These are phyloP conservation scores for Polytrichum commune DNA, from an alignment of 225 moss, liverwort and hornwort genomes.

Conservation along the genomic window DNA sequence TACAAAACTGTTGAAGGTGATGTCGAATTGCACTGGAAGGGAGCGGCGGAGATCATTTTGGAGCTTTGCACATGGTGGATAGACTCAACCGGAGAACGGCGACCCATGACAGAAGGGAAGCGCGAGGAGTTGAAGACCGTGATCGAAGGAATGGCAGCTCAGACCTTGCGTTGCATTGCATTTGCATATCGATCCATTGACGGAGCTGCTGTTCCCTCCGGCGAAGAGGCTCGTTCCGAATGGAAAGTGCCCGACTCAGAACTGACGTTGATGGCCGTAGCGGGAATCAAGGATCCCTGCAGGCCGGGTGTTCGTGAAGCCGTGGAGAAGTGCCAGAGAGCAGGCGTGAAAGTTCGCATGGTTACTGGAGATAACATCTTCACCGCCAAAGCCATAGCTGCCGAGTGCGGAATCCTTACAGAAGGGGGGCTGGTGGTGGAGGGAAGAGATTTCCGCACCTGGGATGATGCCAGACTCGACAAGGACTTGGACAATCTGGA, in stretches of 20 bases:
- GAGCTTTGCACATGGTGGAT: slow-evolving; percentile 30
- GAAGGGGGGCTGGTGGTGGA: slow-evolving; percentile 31
- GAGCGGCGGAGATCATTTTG: slow-evolving; percentile 50
- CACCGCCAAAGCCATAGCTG: slow-evolving; percentile 24
- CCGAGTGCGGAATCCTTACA: slow-evolving; percentile 20
- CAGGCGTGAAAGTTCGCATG: not conserved
- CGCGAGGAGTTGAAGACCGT: slow-evolving; percentile 1
- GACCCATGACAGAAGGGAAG: slow-evolving; percentile 22
- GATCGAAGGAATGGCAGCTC: slow-evolving; percentile 38
- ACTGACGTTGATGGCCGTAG: slow-evolving; percentile 34
- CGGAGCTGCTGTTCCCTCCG: slow-evolving; percentile 3
- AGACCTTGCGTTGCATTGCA: slow-evolving; percentile 46
- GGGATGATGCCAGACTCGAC: slow-evolving; percentile 23
- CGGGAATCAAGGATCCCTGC: slow-evolving; percentile 55
- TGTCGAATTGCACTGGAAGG: slow-evolving; percentile 45
- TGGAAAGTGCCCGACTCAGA: slow-evolving; percentile 19
- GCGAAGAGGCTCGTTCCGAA: slow-evolving; percentile 13
- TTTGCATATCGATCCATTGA: slow-evolving; percentile 24
- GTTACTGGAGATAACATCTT: slow-evolving; percentile 54
- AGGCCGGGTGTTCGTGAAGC: slow-evolving; percentile 14
- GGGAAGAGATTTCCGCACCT: slow-evolving; percentile 33
- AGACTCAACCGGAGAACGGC: slow-evolving; percentile 8
- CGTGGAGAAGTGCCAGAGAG: no score
- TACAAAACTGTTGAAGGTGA: not conserved
- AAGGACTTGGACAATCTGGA: slow-evolving; percentile 17